phyloP scores from a whole-genome alignment of 345 rosid species.

The Melastoma malabathricum region DNA sequence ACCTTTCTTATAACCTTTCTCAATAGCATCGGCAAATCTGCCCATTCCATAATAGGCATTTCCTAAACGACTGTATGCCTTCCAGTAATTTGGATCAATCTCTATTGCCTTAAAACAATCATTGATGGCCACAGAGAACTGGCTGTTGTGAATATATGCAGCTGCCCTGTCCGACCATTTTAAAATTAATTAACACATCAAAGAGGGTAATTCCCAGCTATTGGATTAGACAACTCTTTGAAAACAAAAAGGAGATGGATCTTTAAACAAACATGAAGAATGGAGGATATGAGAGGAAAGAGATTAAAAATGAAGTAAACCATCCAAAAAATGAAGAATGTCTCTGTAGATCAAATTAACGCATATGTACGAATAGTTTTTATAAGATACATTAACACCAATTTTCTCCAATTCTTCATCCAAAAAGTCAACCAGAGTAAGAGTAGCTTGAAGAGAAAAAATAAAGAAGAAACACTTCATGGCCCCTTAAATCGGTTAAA shows the following conservation, averaged over 20 bases:
- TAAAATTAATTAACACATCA: not conserved
- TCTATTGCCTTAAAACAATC: slow-evolving; percentile 75
- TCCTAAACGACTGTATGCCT: slow-evolving; percentile 90
- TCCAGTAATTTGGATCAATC: slow-evolving; percentile 63
- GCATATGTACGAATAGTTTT: too few relatives aligned
- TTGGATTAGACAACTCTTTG: not conserved
- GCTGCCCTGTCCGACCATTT: slow-evolving; percentile 49
- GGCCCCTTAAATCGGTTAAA: too few relatives aligned
- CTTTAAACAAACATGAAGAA: too few relatives aligned
- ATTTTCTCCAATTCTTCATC: too few relatives aligned
- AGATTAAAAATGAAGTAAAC: too few relatives aligned
- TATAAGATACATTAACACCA: too few relatives aligned
- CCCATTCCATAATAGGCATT: slow-evolving; percentile 73
- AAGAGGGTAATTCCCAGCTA: not conserved
- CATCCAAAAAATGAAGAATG: too few relatives aligned
- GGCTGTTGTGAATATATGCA: slow-evolving; percentile 65
- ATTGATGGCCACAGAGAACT: slow-evolving; percentile 46
- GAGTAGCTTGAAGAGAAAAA: too few relatives aligned
- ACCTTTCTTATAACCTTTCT: slow-evolving; percentile 86
- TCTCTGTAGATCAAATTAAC: too few relatives aligned
- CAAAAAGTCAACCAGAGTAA: too few relatives aligned
- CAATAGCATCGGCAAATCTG: slow-evolving; percentile 58
- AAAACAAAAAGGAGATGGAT: not conserved
- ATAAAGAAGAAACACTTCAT: too few relatives aligned
- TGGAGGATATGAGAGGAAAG: too few relatives aligned